Evolutionary conservation across 306 rosid species (phyloP).

Genomic region (Vigna trinervia): DNA sequence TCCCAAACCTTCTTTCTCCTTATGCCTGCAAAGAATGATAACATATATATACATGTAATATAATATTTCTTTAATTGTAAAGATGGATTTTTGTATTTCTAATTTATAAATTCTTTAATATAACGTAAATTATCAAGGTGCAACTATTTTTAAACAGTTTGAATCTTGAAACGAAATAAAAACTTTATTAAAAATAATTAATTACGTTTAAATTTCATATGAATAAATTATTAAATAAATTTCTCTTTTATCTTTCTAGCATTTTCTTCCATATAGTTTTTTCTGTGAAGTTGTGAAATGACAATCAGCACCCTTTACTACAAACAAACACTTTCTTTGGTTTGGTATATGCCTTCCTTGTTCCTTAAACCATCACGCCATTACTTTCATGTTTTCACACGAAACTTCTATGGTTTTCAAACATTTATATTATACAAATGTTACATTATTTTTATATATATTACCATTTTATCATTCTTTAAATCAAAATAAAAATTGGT

Average conservation of each 20-base stretch:
- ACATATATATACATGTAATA: neutral
- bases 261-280: too few relatives aligned
- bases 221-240: too few relatives aligned
- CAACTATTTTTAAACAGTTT: too few relatives aligned
- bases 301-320: constrained; percentile 39
- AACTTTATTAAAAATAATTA: too few relatives aligned
- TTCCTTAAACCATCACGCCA: constrained; percentile 37
- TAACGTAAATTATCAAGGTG: neutral
- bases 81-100: neutral
- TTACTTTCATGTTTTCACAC: constrained; percentile 8
- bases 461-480: too few relatives aligned
- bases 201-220: too few relatives aligned
- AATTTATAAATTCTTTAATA: neutral
- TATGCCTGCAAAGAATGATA: neutral
- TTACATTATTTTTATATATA: too few relatives aligned
- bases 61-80: neutral
- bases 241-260: too few relatives aligned
- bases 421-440: neutral
- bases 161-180: too few relatives aligned
- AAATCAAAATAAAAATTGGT: too few relatives aligned
- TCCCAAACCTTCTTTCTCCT: constrained; percentile 43
- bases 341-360: constrained; percentile 52
- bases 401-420: constrained; percentile 24
- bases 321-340: neutral
- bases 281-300: constrained; percentile 34